Evolutionary conservation across 192 early-diverging fungal genomes (phyloP).

Genomic region (Coemansia sp.): DNA sequence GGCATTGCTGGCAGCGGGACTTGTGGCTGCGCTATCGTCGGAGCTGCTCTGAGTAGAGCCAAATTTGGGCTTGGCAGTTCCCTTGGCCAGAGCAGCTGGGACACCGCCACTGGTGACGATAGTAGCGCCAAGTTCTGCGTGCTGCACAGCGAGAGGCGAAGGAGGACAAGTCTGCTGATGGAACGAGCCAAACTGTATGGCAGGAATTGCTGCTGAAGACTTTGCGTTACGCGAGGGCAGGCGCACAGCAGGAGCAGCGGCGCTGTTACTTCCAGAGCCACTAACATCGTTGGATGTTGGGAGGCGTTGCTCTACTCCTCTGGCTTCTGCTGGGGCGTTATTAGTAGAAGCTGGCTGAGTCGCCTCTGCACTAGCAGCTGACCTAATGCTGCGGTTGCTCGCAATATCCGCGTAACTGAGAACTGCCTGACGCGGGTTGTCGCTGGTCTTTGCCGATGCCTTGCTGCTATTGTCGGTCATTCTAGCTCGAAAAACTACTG

Average conservation of each 20-base stretch:
- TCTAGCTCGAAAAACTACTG: neutral
- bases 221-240: conserved; percentile 40
- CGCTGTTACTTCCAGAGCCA: neutral
- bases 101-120: conserved; percentile 49
- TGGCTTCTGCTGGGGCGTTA: neutral
- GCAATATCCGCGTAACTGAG: neutral
- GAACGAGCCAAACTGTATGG: conserved; percentile 57
- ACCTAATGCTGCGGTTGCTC: neutral
- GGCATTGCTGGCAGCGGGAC: neutral
- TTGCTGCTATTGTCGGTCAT: neutral
- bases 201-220: conserved; percentile 13
- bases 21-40: conserved; percentile 11
- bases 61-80: conserved; percentile 48
- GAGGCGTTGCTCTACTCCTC: conserved; percentile 20
- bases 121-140: neutral
- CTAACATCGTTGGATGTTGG: conserved; percentile 22
- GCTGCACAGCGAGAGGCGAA: conserved; percentile 26
- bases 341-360: neutral
- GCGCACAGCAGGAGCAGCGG: conserved; percentile 27
- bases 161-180: conserved; percentile 34
- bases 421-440: neutral
- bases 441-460: neutral
- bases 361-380: neutral
- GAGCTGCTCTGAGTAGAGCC: conserved; percentile 29
- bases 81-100: conserved; percentile 27